phyloP scores from a whole-genome alignment of 208 protist species.

The Blechomonas ayalai region DNA sequence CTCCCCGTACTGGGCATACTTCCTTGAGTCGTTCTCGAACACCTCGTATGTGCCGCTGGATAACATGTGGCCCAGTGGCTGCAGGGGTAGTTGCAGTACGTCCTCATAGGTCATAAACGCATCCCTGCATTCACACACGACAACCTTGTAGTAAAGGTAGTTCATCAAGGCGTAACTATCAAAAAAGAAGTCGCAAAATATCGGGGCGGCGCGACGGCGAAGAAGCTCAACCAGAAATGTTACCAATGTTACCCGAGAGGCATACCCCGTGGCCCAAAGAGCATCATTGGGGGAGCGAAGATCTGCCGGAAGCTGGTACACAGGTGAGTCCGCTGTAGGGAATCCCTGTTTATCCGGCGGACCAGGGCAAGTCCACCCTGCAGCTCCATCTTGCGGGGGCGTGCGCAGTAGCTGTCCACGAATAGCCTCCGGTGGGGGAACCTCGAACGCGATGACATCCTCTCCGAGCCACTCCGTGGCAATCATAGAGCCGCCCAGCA shows the following conservation, averaged over 20 bases:
- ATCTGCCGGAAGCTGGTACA: slow-evolving; percentile 23
- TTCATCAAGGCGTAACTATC: slow-evolving; percentile 58
- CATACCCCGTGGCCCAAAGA: slow-evolving; percentile 46
- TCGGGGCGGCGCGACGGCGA: slow-evolving; percentile 45
- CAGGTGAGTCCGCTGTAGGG: neutral
- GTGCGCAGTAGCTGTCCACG: too few species aligned
- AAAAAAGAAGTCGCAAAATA: slow-evolving; percentile 55
- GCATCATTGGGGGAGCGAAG: slow-evolving; percentile 20
- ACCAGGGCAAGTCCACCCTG: too few species aligned
- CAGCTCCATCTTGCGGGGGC: too few species aligned
- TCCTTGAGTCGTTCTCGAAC: slow-evolving; percentile 97
- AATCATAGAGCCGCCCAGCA: slow-evolving; percentile 14
- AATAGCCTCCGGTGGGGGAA: slow-evolving; percentile 25
- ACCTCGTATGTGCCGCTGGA: slow-evolving; percentile 97
- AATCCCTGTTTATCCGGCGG: too few species aligned
- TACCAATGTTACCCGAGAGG: slow-evolving; percentile 19
- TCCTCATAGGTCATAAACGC: slow-evolving; percentile 84
- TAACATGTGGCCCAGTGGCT: slow-evolving; percentile 97
- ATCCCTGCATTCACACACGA: slow-evolving; percentile 41
- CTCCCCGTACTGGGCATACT: slow-evolving; percentile 94
- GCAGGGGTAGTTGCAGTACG: slow-evolving; percentile 89
- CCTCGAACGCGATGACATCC: slow-evolving; percentile 59
- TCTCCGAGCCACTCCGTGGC: slow-evolving; percentile 79
- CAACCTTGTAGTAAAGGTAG: slow-evolving; percentile 37
- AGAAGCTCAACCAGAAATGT: slow-evolving; percentile 75